Base-by-base conservation (phyloP, 495 filamentous ascomycete genomes). In the Amphirosellinia nigrospora region DNA sequence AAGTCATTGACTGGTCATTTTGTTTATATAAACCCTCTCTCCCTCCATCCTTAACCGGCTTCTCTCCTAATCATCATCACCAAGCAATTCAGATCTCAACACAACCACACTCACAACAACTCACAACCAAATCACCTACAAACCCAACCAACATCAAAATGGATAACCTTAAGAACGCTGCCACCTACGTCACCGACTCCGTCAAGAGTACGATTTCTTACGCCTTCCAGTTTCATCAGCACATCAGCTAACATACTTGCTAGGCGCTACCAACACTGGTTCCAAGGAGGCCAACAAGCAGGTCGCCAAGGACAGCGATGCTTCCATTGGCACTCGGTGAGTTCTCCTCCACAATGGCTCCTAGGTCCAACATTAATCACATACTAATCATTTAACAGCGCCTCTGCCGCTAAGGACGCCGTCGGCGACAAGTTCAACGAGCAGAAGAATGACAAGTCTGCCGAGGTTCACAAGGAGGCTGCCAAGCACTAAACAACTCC, bases 231-330 rank as follows among this genome's bases (percentile, higher is more conserved):
- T 68, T 26, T 53, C 65, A 64, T 50, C 78, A 30, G 16, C 23
- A 23, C 16, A 16, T 59, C 55, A 30, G 38, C 68, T 68, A 48
- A 70, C 71, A 23, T n/a, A 21, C 10, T 10, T 4, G 11, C 36
- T 48, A 74, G 77, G 79, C 71, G 77, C 80, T 46, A 73, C 79
- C 68, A 70, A 52, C 74, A 79, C 76, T 60, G 82, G 86, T 41
- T 87, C 84, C 81, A 90, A 90, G 86, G 87, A 89, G 84, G 82
- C 86, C 81, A 89, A 90, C 85, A 90, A 90, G 85, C 75, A 84
- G 41, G 84, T 89, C 60, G 87, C 87, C 74, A 88, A 89, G 85
- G 87, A 89, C 82, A 75, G 53, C 79, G 77, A 86, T 76, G 84
- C 80, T 41, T 71, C 69, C 55, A n/a, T 85, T 36, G 73, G 82